Percentiles rank a stretch among this genome's conserved stretches.
Conservation (phyloP, 192 early-diverging fungal species). For the Ramicandelaber brevisporus region DNA sequence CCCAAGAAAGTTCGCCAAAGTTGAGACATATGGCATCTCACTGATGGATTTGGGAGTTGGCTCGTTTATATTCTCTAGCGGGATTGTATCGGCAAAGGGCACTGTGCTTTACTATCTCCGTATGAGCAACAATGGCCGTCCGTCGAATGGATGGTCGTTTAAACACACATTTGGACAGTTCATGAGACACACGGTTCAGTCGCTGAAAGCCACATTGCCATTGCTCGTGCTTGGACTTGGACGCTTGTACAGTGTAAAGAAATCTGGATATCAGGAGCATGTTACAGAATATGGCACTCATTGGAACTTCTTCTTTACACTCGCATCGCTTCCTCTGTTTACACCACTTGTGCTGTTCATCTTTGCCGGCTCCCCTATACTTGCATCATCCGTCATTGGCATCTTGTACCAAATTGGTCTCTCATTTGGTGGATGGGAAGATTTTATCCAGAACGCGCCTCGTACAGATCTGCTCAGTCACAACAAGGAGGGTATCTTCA, state of each 20-base stretch:
- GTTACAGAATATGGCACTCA: slow-evolving; percentile 87
- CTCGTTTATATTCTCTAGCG: slow-evolving; percentile 76
- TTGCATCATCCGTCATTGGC: slow-evolving; percentile 21
- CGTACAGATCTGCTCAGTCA: slow-evolving; percentile 43
- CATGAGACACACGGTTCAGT: not conserved
- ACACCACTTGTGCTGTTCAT: slow-evolving; percentile 31
- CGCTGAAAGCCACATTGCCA: slow-evolving; percentile 29
- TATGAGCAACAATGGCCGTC: slow-evolving; percentile 5
- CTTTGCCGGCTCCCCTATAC: slow-evolving; percentile 20
- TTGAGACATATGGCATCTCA: slow-evolving; percentile 71
- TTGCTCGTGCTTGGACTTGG: slow-evolving; percentile 49
- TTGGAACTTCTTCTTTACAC: slow-evolving; percentile 97
- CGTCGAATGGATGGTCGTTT: slow-evolving; percentile 9
- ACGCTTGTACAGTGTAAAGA: slow-evolving; percentile 40
- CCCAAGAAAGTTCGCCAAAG: slow-evolving; percentile 72
- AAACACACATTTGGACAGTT: too few relatives aligned
- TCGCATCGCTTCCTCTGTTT: slow-evolving; percentile 61
- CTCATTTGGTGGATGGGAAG: slow-evolving; percentile 23
- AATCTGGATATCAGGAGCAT: slow-evolving; percentile 83
- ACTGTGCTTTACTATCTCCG: slow-evolving; percentile 18
- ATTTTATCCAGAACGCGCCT: slow-evolving; percentile 50
- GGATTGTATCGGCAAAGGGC: slow-evolving; percentile 45
- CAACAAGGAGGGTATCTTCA: slow-evolving; percentile 80
- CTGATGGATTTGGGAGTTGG: slow-evolving; percentile 93
- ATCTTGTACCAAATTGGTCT: slow-evolving; percentile 36